Percentiles rank a stretch among this genome's conserved stretches.
These are phyloP conservation scores for Trifolium fragiferum DNA, from an alignment of 306 rosid genomes.

Conservation along the genomic window DNA sequence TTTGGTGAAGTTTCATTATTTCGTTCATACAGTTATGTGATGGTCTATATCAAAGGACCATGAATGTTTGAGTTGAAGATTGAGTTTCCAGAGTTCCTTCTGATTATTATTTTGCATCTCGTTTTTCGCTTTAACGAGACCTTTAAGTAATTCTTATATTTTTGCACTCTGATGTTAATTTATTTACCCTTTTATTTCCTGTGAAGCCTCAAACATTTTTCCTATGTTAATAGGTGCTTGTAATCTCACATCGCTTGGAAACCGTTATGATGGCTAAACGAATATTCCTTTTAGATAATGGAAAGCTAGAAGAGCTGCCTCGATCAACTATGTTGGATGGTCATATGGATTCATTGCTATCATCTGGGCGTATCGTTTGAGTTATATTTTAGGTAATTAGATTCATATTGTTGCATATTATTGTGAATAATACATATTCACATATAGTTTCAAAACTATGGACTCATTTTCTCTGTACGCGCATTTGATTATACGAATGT, in stretches of 20 bases:
- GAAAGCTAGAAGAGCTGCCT: conserved; percentile 76
- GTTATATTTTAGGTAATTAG: conserved; percentile 9
- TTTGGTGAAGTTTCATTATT: not conserved
- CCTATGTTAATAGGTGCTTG: conserved; percentile 68
- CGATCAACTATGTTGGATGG: conserved; percentile 49
- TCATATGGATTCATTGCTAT: conserved; percentile 44
- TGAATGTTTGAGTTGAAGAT: not conserved
- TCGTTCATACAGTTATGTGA: conserved; percentile 11
- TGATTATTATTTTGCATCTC: not conserved
- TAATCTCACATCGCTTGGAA: conserved; percentile 88
- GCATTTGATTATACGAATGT: not conserved
- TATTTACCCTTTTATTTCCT: not conserved
- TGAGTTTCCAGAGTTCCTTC: not conserved
- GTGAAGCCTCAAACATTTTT: conserved; percentile 28
- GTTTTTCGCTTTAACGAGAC: not conserved
- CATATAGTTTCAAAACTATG: conserved; percentile 7
- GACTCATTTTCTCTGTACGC: not conserved
- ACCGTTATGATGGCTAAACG: conserved; percentile 86
- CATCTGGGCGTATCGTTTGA: conserved; percentile 63
- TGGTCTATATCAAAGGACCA: conserved; percentile 18
- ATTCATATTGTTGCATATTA: conserved; percentile 41
- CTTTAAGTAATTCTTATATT: not conserved
- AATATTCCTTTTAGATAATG: conserved; percentile 65
- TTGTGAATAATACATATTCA: conserved; percentile 23
- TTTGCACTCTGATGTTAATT: conserved; percentile 16